Evolutionary conservation across 2,329 filamentous ascomycete genomes (phyloP).

Genomic region (Biscogniauxia sp.): DNA sequence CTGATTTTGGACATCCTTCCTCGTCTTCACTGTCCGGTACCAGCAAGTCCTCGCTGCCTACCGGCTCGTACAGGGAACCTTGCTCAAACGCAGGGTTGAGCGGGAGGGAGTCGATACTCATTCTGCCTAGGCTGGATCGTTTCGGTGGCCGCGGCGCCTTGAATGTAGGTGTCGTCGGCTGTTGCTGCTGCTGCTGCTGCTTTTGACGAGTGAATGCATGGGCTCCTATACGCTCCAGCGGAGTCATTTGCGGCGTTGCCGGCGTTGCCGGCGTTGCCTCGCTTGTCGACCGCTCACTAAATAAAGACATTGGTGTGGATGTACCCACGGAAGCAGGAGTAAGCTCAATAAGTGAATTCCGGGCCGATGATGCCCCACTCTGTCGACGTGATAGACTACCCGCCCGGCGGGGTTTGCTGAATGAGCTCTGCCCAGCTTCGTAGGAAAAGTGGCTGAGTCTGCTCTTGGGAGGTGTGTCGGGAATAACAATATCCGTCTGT

Average conservation of each 20-base stretch:
- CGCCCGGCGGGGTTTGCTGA: neutral
- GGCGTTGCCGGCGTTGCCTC: slow-evolving; percentile 42
- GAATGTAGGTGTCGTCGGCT: slow-evolving; percentile 26
- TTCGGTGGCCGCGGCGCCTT: slow-evolving; percentile 20
- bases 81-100: slow-evolving; percentile 55
- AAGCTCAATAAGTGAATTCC: slow-evolving; percentile 22
- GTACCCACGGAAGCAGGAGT: slow-evolving; percentile 35
- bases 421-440: slow-evolving; percentile 12
- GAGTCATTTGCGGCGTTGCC: slow-evolving; percentile 43
- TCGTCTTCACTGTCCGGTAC: slow-evolving; percentile 47
- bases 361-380: slow-evolving; percentile 23
- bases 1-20: slow-evolving; percentile 24
- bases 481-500: slow-evolving; percentile 1
- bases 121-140: slow-evolving; percentile 23
- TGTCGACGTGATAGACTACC: slow-evolving; percentile 11
- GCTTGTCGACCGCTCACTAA: slow-evolving; percentile 41
- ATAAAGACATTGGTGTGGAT: slow-evolving; percentile 31
- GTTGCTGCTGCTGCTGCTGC: too few species aligned
- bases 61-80: slow-evolving; percentile 45
- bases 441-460: slow-evolving; percentile 35
- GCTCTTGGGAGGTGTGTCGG: slow-evolving; percentile 29
- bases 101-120: slow-evolving; percentile 36
- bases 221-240: slow-evolving; percentile 52
- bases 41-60: slow-evolving; percentile 58
- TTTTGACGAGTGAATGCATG: slow-evolving; percentile 40